These are phyloP conservation scores for Orbilia brochopaga DNA, from an alignment of 2,329 filamentous ascomycete species.

Conservation along the genomic window DNA sequence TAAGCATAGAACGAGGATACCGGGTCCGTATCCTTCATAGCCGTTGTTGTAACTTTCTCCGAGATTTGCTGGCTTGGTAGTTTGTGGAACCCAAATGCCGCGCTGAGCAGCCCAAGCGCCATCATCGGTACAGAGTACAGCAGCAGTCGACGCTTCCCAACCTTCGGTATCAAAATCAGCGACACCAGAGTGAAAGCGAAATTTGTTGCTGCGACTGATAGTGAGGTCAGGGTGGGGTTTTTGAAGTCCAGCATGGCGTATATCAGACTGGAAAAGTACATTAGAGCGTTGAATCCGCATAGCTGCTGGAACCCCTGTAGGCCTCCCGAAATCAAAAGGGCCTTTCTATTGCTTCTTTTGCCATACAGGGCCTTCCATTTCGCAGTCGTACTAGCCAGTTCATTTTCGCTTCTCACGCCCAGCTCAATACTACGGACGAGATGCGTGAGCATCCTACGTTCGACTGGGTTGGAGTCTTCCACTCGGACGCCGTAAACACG, in stretches of 20 bases:
- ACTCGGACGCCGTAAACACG: conserved; percentile 65
- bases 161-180: conserved; percentile 75
- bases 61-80: conserved; percentile 58
- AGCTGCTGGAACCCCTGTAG: conserved; percentile 87
- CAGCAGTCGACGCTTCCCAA: conserved; percentile 79
- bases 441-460: conserved; percentile 40
- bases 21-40: conserved; percentile 31
- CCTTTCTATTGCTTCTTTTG: conserved; percentile 68
- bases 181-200: conserved; percentile 79
- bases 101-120: conserved; percentile 73
- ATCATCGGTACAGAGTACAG: conserved; percentile 85
- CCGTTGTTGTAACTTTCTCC: background rate
- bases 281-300: conserved; percentile 87
- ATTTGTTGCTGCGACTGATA: conserved; percentile 82
- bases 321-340: conserved; percentile 82
- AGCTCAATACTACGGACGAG: conserved; percentile 62
- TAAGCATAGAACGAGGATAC: conserved; percentile 55
- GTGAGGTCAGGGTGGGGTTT: conserved; percentile 77
- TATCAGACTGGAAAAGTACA: conserved; percentile 88
- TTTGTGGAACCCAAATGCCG: conserved; percentile 71
- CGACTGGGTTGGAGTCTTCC: conserved; percentile 22
- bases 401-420: conserved; percentile 65
- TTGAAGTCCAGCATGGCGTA: conserved; percentile 78
- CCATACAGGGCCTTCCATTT: conserved; percentile 50
- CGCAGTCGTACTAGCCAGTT: conserved; percentile 51